These are phyloP conservation scores for Aspergillus kassunensis DNA, from an alignment of 495 filamentous ascomycete genomes.

Conservation along the genomic window DNA sequence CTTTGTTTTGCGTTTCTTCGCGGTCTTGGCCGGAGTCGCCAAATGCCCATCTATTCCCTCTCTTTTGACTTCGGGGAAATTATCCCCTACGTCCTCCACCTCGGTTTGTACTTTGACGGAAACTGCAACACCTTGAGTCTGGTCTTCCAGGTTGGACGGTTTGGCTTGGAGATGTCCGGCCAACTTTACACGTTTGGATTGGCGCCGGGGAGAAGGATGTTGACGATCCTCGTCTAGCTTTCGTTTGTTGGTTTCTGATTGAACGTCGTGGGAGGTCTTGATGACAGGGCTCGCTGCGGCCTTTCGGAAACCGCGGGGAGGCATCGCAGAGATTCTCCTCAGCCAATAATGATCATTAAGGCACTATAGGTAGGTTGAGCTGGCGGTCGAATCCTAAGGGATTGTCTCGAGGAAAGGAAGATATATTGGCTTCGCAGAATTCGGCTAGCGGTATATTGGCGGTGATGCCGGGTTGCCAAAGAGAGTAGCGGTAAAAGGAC, in stretches of 20 bases:
- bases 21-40: conserved; percentile 16
- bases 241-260: conserved; percentile 17
- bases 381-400: too few species aligned
- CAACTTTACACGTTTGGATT: conserved; percentile 39
- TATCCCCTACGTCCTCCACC: conserved; percentile 8
- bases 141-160: conserved; percentile 1
- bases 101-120: conserved; percentile 23
- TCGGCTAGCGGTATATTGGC: too few species aligned
- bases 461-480: too few species aligned
- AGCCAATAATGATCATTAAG: background rate
- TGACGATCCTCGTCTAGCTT: conserved; percentile 25
- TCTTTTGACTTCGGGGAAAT: conserved; percentile 4
- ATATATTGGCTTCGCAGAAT: too few species aligned
- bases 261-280: background rate
- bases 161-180: conserved; percentile 18
- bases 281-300: conserved; percentile 9
- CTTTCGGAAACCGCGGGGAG: conserved; percentile 20
- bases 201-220: conserved; percentile 26
- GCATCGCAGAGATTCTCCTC: too few species aligned
- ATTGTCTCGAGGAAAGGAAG: too few species aligned
- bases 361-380: too few species aligned
- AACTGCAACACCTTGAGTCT: background rate
- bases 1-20: conserved; percentile 35
- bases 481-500: too few species aligned
- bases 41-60: conserved; percentile 18